Evolutionary conservation across 257 asterid species (phyloP).

Genomic region (Scutellaria minor): DNA sequence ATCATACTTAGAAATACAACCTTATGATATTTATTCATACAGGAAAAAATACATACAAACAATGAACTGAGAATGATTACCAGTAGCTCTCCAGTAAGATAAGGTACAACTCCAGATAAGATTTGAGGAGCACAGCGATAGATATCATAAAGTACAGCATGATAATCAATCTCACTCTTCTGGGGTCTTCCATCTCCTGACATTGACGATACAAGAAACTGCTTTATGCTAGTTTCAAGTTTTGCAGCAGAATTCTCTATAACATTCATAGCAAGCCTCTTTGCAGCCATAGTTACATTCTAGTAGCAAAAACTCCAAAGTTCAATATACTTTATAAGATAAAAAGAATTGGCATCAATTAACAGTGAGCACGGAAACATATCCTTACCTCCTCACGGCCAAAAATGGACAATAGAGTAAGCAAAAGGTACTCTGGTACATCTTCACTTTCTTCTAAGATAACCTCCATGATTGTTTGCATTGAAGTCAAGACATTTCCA

Average conservation of each 20-base stretch:
- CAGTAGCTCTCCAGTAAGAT: slow-evolving; percentile 92
- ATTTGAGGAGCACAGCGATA: slow-evolving; percentile 79
- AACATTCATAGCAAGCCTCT: slow-evolving; percentile 86
- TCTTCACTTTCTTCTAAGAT: slow-evolving; percentile 91
- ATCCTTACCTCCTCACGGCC: slow-evolving; percentile 67
- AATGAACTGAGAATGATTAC: slow-evolving; percentile 51
- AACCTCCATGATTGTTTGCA: slow-evolving; percentile 88
- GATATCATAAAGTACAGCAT: slow-evolving; percentile 76
- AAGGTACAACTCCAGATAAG: slow-evolving; percentile 86
- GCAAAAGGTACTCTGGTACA: slow-evolving; percentile 70
- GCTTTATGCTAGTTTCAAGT: slow-evolving; percentile 79
- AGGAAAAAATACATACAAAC: slow-evolving; percentile 12
- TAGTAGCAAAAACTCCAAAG: slow-evolving; percentile 38
- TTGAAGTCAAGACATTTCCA: slow-evolving; percentile 76
- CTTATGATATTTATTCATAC: slow-evolving; percentile 1
- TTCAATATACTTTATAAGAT: slow-evolving; percentile 20
- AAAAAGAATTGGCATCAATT: slow-evolving; percentile 1
- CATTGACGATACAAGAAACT: slow-evolving; percentile 79
- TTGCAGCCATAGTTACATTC: slow-evolving; percentile 67
- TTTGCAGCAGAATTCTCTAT: slow-evolving; percentile 74
- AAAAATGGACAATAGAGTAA: slow-evolving; percentile 61
- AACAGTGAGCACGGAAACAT: slow-evolving; percentile 20
- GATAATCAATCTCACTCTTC: slow-evolving; percentile 62
- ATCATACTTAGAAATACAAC: slow-evolving; percentile 20
- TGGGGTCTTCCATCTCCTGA: slow-evolving; percentile 72